A percentile compares a stretch with the other conserved stretches of the same genome.
Evolutionary conservation across 1,284 basidiomycete species (phyloP).

Genomic region (Rhodotorula mucilaginosa): DNA sequence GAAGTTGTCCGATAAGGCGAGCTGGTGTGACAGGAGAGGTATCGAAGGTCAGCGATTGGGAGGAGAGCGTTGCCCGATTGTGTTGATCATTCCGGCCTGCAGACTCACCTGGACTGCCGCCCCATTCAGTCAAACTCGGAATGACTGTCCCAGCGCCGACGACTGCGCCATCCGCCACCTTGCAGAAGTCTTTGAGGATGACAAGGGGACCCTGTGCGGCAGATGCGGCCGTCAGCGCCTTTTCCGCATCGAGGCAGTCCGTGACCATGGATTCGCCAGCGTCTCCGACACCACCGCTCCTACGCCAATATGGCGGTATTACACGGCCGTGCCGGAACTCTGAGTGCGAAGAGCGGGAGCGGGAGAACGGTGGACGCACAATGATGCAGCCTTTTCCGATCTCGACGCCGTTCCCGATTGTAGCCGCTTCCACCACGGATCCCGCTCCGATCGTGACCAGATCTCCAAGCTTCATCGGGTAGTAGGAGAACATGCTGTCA

Average conservation of each 20-base stretch:
- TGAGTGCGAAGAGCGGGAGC: background rate
- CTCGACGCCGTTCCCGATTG: constrained; percentile 88
- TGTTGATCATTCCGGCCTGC: background rate
- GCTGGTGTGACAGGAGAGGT: constrained; percentile 54
- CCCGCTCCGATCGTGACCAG: constrained; percentile 87
- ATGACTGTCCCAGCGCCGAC: constrained; percentile 90
- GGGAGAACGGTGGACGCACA: constrained; percentile 55
- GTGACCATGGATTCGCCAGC: no score
- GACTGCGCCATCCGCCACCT: constrained; percentile 80
- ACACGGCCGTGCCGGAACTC: background rate
- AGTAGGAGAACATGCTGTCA: constrained; percentile 78
- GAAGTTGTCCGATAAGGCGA: constrained; percentile 73
- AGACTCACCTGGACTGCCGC: constrained; percentile 76
- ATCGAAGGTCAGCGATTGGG: no score
- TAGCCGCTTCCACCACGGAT: constrained; percentile 87
- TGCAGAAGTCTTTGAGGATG: constrained; percentile 93
- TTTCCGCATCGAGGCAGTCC: no score
- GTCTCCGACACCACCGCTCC: background rate
- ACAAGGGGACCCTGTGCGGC: constrained; percentile 80
- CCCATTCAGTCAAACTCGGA: constrained; percentile 79
- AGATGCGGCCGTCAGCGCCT: background rate
- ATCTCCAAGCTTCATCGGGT: constrained; percentile 95
- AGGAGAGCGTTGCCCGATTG: background rate
- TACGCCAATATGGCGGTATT: background rate
- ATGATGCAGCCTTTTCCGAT: constrained; percentile 95